Conservation (phyloP, 1,284 basidiomycete genomes). For the Ceratobasidium sp. region DNA sequence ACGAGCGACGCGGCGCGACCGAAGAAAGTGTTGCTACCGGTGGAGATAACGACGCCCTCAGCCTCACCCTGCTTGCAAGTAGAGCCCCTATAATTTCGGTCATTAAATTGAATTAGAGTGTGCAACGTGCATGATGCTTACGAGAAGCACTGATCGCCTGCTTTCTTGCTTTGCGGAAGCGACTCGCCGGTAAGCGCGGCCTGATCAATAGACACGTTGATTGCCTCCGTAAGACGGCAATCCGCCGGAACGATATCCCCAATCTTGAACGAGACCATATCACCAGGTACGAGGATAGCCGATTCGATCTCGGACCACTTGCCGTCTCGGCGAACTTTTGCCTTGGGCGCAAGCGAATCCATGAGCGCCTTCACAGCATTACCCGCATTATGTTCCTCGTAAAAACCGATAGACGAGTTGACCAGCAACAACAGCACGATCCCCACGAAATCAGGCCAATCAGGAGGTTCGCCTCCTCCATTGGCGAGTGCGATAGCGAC, state of each 20-base stretch:
- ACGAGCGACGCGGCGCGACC: conserved; percentile 95
- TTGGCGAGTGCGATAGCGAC: conserved; percentile 98
- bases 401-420: conserved; percentile 98
- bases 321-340: conserved; percentile 88
- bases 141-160: conserved; percentile 96
- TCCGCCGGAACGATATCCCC: conserved; percentile 97
- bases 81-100: conserved; percentile 72
- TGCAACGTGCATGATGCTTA: too few relatives aligned
- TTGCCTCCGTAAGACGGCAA: conserved; percentile 92
- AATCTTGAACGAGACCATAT: conserved; percentile 97
- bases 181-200: conserved; percentile 97
- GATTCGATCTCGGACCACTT: conserved; percentile 91
- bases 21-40: conserved; percentile 96
- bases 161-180: conserved; percentile 89
- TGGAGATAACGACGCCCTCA: conserved; percentile 96
- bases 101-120: too few relatives aligned
- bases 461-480: conserved; percentile 86
- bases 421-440: conserved; percentile 92
- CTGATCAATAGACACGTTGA: conserved; percentile 97
- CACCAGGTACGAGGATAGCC: conserved; percentile 89
- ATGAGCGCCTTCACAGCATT: conserved; percentile 99
- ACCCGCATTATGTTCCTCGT: conserved; percentile 96
- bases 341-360: conserved; percentile 98
- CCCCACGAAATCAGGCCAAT: conserved; percentile 98
- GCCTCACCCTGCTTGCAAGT: conserved; percentile 98